phyloP scores from a whole-genome alignment of 1,284 basidiomycete genomes.

The Fomitiporia mediterranea region DNA sequence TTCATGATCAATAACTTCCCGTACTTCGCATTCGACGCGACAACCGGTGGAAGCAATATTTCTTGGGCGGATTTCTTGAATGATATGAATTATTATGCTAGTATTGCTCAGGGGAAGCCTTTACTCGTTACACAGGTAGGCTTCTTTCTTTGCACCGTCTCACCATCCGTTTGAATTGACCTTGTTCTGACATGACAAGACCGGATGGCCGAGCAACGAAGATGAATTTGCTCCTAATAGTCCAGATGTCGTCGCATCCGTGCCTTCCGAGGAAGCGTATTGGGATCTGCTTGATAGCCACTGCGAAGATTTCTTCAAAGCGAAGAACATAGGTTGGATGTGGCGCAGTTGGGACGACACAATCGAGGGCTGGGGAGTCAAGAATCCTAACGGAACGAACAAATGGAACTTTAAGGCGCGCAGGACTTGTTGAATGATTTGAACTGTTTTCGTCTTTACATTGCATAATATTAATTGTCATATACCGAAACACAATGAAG shows the following conservation, averaged over 20 bases:
- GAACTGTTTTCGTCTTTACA: too few relatives aligned
- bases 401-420: constrained; percentile 18
- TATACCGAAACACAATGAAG: too few relatives aligned
- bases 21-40: constrained; percentile 18
- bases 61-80: constrained; percentile 18
- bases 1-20: constrained; percentile 23
- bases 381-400: constrained; percentile 4
- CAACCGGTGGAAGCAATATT: constrained; percentile 15
- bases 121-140: constrained; percentile 19
- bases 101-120: constrained; percentile 19
- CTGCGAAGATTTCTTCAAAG: constrained; percentile 21
- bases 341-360: constrained; percentile 21
- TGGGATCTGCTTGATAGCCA: constrained; percentile 20
- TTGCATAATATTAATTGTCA: too few relatives aligned
- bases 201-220: constrained; percentile 20
- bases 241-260: constrained; percentile 15
- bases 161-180: not conserved
- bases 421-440: constrained; percentile 14
- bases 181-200: constrained; percentile 2
- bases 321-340: constrained; percentile 21
- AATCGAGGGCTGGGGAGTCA: constrained; percentile 17
- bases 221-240: constrained; percentile 19
- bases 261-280: constrained; percentile 17
- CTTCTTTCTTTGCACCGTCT: not conserved
- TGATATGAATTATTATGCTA: constrained; percentile 17